phyloP scores from a whole-genome alignment of 352 stramenopile genomes.

The Peronosclerospora sorghi region DNA sequence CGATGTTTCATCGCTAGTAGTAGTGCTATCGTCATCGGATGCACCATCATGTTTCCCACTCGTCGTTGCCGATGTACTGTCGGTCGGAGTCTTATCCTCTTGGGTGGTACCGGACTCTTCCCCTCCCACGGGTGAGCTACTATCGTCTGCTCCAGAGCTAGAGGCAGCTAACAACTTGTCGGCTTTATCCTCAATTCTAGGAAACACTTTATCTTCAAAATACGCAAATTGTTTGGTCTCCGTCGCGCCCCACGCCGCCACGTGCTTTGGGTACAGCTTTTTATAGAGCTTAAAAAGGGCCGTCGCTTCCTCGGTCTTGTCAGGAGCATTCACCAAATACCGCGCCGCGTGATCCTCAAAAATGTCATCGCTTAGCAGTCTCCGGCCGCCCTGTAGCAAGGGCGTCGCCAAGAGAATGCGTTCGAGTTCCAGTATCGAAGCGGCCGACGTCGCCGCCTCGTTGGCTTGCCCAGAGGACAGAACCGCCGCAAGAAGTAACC shows the following conservation, averaged over 20 bases:
- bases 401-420: conserved; percentile 13
- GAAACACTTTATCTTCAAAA: conserved; percentile 60
- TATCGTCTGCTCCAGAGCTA: conserved; percentile 8
- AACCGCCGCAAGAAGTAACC: conserved; percentile 16
- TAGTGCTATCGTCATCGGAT: background rate
- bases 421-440: conserved; percentile 14
- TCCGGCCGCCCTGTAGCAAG: conserved; percentile 12
- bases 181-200: conserved; percentile 35
- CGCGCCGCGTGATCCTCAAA: conserved; percentile 36
- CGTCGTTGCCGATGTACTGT: background rate
- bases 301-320: conserved; percentile 30
- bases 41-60: conserved; percentile 7
- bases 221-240: conserved; percentile 32
- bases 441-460: background rate
- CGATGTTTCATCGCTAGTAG: conserved; percentile 5
- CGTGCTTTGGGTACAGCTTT: conserved; percentile 30
- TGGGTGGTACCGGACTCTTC: background rate
- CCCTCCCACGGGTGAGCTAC: conserved; percentile 3
- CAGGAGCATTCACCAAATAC: conserved; percentile 20
- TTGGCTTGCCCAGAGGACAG: conserved; percentile 10
- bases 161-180: conserved; percentile 9
- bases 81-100: background rate
- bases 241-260: conserved; percentile 33
- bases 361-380: conserved; percentile 17
- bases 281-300: conserved; percentile 63